phyloP scores from a whole-genome alignment of 1,139 yeast species.

The Suhomyces terraborum region DNA sequence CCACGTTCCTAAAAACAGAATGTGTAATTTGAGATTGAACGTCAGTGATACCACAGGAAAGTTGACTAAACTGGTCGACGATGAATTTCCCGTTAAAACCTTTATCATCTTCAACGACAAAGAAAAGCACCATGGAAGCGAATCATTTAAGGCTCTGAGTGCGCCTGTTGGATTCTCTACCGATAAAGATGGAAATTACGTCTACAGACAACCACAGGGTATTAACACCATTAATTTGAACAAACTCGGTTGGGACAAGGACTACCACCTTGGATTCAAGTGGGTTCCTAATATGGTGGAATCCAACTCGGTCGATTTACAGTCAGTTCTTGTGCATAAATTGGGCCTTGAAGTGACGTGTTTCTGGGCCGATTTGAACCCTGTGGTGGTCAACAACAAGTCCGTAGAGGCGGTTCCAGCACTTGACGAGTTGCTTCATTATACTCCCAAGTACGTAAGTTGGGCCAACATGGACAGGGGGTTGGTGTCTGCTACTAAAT shows the following conservation, averaged over 20 bases:
- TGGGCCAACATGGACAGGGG: slow-evolving; percentile 72
- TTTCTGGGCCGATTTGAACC: slow-evolving; percentile 67
- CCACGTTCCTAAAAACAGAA: slow-evolving; percentile 60
- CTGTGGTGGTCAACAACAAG: slow-evolving; percentile 27
- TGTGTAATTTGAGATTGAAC: slow-evolving; percentile 62
- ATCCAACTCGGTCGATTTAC: slow-evolving; percentile 36
- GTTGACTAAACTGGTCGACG: slow-evolving; percentile 29
- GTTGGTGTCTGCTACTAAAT: slow-evolving; percentile 53
- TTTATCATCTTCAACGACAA: slow-evolving; percentile 51
- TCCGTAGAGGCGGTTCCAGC: slow-evolving; percentile 59
- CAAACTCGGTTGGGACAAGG: slow-evolving; percentile 60
- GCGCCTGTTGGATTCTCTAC: slow-evolving; percentile 54
- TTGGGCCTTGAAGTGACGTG: slow-evolving; percentile 64
- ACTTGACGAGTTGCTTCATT: slow-evolving; percentile 63
- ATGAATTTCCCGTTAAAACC: slow-evolving; percentile 55
- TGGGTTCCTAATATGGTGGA: slow-evolving; percentile 71
- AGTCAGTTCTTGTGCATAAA: slow-evolving; percentile 28
- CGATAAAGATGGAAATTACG: slow-evolving; percentile 53
- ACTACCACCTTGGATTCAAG: slow-evolving; percentile 65
- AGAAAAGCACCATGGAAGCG: slow-evolving; percentile 9
- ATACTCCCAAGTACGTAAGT: slow-evolving; percentile 62
- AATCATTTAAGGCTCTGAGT: slow-evolving; percentile 7
- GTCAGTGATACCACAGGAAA: slow-evolving; percentile 34
- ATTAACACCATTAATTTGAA: slow-evolving; percentile 63
- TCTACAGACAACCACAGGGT: slow-evolving; percentile 59